Base-by-base conservation (phyloP, 352 stramenopile species). In the Nannochloropsis limnetica region DNA sequence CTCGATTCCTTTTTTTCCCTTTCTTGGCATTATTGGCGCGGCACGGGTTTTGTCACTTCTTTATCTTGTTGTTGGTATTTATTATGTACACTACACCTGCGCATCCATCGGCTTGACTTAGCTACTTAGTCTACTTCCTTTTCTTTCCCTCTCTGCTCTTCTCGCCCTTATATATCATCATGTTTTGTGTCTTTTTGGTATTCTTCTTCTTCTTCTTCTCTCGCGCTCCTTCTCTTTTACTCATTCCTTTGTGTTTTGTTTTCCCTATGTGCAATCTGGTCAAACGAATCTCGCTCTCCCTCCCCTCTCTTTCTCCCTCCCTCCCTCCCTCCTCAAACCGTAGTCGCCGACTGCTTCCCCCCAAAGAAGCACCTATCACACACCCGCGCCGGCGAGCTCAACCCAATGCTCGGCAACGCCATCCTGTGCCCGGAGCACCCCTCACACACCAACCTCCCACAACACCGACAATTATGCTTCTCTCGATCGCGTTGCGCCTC, bases 401-500 rank as follows among this genome's bases (percentile, higher is more conserved):
- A 86, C 14, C 90, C 90, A 79, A 92, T 87, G 2, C 87, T 86
- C 67, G 89, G 88, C 79, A 93, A 88, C 8, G 88, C 85, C 1
- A 89, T 82, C 37, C 86, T 86, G 68, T 89, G 91, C 29, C 86
- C 86, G 6, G 87, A 89, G 84, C 90, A 93, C 43, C 88, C 88
- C 74, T 91, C 87, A 82, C 90, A 93, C 9, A 92, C 88, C 43
- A 93, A 86, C 61, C 84, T 81, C 43, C 90, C 90, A 84, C 90
- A 93, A 14, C 85, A 86, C 5, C 89, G 82, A 80, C 90, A 93
- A 80, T 93, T 92, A 67, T 93, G 89, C 83, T 92, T 92, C 80
- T 93, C 90, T 68, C 90, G 79, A 4, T 89, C 89, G 81, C 89
- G 87, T 81, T 92, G 89, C n/a, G 90, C 88, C 84, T 92, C 86